Base-by-base conservation (phyloP, 1,139 yeast genomes). In the Sugiyamaella pinicola region DNA sequence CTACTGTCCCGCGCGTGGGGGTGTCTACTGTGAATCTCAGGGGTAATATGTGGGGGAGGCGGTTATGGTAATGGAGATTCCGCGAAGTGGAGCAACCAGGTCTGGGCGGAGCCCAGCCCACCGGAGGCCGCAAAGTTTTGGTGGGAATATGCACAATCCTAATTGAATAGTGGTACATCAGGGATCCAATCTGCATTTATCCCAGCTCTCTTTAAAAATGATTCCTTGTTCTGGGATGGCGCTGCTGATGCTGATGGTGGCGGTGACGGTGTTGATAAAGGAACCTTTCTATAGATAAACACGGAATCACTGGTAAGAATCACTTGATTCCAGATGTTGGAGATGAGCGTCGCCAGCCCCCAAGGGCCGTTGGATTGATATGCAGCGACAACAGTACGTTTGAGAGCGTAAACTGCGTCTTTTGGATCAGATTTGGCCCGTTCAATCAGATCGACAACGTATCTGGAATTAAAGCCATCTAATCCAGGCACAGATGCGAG, bases 401-500 rank as follows among this genome's bases (percentile, higher is more conserved):
- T 41, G 18, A 10, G 24, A 21, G n/a, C 24, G 29, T 5, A 7
- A 4, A 37, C 10, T 22, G 13, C 4, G 6, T 7, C 17, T 13
- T 12, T 15, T 6, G 47, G 47, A 24, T 41, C 31, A 6, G 42
- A 13, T 28, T 42, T 42, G 4, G 35, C 18, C 12, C 10, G 37
- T 17, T 12, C 17, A 15, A 37, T 15, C 12, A 35, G 24, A 3
- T 34, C 43, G 2, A 22, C 5, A 3, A 44, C 37, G 10, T 22
- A 43, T 22, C 51, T 49, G 4, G 58, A 50, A 48, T 74, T 67
- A n/a, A 78, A 35, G 4, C 77, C 72, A 1, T 63, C 60, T 55
- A 69, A 76, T 0, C 73, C 76, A 12, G 69, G 61, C 15, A 74
- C 61, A 0, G 69, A 58, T 7, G 68, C 73, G 7, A 77, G 49